Base-by-base conservation (phyloP, 805 yeast genomes). In the Yarrowia osloensis region DNA sequence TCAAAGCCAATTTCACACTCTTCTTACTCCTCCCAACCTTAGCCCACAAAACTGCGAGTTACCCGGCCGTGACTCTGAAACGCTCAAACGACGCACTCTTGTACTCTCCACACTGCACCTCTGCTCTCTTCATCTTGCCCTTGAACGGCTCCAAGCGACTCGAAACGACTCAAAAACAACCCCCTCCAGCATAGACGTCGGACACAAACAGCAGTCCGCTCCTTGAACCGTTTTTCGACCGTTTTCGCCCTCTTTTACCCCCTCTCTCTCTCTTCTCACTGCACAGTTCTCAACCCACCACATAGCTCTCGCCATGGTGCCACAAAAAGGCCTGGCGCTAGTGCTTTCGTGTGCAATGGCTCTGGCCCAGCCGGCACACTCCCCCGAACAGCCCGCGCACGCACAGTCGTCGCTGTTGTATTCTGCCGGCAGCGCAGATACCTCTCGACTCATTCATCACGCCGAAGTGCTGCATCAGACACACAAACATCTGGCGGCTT, bases 321-420 rank as follows among this genome's bases (percentile, higher is more conserved):
- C 63, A 57, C 63, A 57, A 39, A 57, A 57, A 57, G 63, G 63
- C 63, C 63, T 57, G 63, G 63, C 63, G 49, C 49, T 57, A 28
- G 63, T 40, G 49, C 37, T 57, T 28, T 57, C 37, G 49, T 39
- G 63, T 39, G 63, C 63, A 26, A n/a, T 40, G 49, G 63, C 49
- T 19, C 28, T 57, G 63, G 63, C 63, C 24, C 63, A 57, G 37
- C 63, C 63, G 37, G 44, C 62, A 19, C 62, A 21, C 47, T 33
- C 24, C n/a, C 35, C 17, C 46, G 35, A 54, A 24, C 29, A 31
- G 46, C 46, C n/a, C n/a, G 33, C 46, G 3, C 62, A 15, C 33
- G 22, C 63, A 12, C 63, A 57, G 28, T 57, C 63, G 49, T 57
- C 63, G 35, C 49, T 57, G 19, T 19, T 57, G 39, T 57, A 57